phyloP scores from a whole-genome alignment of 2,329 filamentous ascomycete genomes.

The Hymenotorrendiella dingleyae region DNA sequence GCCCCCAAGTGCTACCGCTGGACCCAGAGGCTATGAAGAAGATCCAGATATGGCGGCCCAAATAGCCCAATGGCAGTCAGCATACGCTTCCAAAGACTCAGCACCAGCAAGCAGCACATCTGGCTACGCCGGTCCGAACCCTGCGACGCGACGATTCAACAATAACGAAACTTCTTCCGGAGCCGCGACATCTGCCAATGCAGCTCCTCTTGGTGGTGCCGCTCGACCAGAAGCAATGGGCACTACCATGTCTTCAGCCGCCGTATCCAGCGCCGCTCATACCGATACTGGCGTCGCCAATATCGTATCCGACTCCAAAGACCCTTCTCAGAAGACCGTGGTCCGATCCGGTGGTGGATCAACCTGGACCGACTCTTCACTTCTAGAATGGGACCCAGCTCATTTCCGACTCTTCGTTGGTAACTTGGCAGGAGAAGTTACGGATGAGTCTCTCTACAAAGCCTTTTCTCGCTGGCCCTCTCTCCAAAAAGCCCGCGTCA shows the following conservation, averaged over 20 bases:
- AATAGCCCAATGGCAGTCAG: slow-evolving; percentile 92
- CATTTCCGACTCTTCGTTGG: slow-evolving; percentile 95
- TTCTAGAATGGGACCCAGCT: slow-evolving; percentile 92
- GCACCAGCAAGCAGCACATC: slow-evolving; percentile 26
- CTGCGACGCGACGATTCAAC: slow-evolving; percentile 26
- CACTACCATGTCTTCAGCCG: slow-evolving; percentile 82
- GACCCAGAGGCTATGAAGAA: slow-evolving; percentile 39
- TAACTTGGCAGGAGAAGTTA: slow-evolving; percentile 94
- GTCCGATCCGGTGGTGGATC: slow-evolving; percentile 83
- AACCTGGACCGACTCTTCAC: slow-evolving; percentile 80
- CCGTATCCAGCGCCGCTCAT: slow-evolving; percentile 37
- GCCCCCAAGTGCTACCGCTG: slow-evolving; percentile 39
- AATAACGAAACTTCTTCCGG: slow-evolving; percentile 38
- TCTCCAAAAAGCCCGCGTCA: slow-evolving; percentile 85
- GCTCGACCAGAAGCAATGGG: slow-evolving; percentile 10
- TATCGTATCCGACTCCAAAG: slow-evolving; percentile 35
- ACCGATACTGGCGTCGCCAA: slow-evolving; percentile 40
- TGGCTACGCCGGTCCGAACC: slow-evolving; percentile 25
- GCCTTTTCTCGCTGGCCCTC: slow-evolving; percentile 85
- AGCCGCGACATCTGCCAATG: slow-evolving; percentile 39
- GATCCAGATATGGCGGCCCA: slow-evolving; percentile 84
- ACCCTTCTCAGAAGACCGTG: slow-evolving; percentile 75
- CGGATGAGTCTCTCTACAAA: slow-evolving; percentile 90
- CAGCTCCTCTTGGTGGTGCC: slow-evolving; percentile 35
- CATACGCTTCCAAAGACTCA: slow-evolving; percentile 65